phyloP scores from a whole-genome alignment of 2,329 filamentous ascomycete genomes.

The Aphanocladium album region DNA sequence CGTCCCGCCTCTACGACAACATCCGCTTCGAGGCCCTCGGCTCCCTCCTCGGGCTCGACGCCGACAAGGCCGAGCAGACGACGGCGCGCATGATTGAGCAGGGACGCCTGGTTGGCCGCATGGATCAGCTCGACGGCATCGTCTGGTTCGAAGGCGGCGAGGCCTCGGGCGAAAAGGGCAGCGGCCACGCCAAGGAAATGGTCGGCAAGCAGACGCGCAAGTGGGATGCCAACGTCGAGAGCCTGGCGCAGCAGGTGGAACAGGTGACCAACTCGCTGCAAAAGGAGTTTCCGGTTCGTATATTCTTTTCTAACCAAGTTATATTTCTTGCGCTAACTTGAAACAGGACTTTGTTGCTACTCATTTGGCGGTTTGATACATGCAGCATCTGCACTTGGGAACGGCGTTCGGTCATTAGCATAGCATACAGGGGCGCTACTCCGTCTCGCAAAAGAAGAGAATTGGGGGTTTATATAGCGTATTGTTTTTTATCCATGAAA shows the following conservation, averaged over 20 bases:
- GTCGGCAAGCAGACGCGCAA: constrained; percentile 69
- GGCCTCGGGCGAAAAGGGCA: constrained; percentile 63
- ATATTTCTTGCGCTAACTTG: neutral
- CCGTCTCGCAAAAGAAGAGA: neutral
- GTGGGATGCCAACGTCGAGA: constrained; percentile 88
- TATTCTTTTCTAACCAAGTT: neutral
- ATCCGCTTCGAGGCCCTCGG: constrained; percentile 73
- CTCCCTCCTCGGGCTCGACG: constrained; percentile 69
- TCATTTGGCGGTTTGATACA: constrained; percentile 40
- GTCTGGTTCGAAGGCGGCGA: constrained; percentile 81
- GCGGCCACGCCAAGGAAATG: constrained; percentile 56
- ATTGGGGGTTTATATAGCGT: neutral
- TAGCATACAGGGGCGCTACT: constrained; percentile 1
- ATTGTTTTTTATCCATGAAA: neutral
- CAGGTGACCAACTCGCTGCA: constrained; percentile 77
- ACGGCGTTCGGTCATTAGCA: constrained; percentile 8
- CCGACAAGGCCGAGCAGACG: constrained; percentile 81
- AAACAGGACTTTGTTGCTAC: constrained; percentile 51
- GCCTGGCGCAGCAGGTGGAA: constrained; percentile 84
- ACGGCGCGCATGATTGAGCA: constrained; percentile 96
- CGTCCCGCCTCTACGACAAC: constrained; percentile 73
- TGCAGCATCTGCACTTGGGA: neutral
- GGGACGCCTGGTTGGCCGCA: constrained; percentile 77
- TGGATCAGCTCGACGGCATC: constrained; percentile 86
- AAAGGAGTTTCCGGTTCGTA: constrained; percentile 65